Evolutionary conservation across 1,284 basidiomycete species (phyloP).

Genomic region (Irpex rosettiformis): DNA sequence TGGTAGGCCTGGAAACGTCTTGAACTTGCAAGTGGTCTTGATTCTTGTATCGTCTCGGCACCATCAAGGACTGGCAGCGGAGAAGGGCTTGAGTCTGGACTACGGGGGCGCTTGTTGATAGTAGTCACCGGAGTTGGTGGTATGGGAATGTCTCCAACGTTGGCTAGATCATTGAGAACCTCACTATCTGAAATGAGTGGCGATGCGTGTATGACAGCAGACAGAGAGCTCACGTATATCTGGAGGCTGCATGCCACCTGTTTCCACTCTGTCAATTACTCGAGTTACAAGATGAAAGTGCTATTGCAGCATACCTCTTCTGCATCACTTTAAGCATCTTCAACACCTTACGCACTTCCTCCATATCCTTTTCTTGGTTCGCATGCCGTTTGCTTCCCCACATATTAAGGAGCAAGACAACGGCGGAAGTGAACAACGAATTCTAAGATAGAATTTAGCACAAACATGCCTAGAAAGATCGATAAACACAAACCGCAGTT

Average conservation of each 20-base stretch:
- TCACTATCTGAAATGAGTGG: not conserved
- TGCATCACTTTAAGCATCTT: slow-evolving; percentile 48
- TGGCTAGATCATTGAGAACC: slow-evolving; percentile 10
- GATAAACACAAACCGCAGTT: not conserved
- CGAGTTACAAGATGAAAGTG: not conserved
- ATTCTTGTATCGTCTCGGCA: not conserved
- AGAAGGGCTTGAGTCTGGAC: slow-evolving; percentile 34
- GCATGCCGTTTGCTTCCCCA: slow-evolving; percentile 61
- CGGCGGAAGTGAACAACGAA: slow-evolving; percentile 51
- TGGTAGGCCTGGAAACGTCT: slow-evolving; percentile 6
- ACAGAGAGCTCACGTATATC: slow-evolving; percentile 33
- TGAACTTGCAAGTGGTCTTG: slow-evolving; percentile 11
- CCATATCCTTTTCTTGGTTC: slow-evolving; percentile 49
- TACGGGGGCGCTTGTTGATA: slow-evolving; percentile 58
- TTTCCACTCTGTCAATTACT: not conserved
- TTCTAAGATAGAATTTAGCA: slow-evolving; percentile 15
- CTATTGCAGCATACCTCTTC: slow-evolving; percentile 29
- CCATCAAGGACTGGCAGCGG: not conserved
- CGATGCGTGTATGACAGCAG: not conserved
- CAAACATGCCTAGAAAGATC: not conserved
- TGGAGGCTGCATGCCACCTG: slow-evolving; percentile 46
- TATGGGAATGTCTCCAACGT: slow-evolving; percentile 11
- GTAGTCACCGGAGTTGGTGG: slow-evolving; percentile 33
- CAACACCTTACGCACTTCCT: slow-evolving; percentile 64
- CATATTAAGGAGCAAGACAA: slow-evolving; percentile 64